Conservation (phyloP, 2,329 filamentous ascomycete genomes). For the Phyllosticta ampelicida region DNA sequence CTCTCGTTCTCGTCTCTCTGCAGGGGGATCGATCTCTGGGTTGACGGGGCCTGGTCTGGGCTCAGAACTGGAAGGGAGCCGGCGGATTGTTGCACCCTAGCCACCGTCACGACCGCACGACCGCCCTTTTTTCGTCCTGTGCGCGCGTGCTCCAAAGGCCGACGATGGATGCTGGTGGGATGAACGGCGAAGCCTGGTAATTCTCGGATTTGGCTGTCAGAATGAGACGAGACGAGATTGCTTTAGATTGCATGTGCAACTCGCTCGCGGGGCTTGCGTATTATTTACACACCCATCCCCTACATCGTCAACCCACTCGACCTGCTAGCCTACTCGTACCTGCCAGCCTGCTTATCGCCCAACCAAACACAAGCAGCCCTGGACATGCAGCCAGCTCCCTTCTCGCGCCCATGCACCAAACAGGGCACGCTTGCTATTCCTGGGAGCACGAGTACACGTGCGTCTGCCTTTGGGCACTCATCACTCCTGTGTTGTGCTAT, state of each 20-base stretch:
- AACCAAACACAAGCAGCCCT: not conserved
- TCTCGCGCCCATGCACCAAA: not conserved
- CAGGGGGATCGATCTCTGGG: not conserved
- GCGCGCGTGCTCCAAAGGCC: not conserved
- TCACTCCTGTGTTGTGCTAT: no score
- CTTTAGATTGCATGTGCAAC: not conserved
- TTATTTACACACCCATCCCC: not conserved
- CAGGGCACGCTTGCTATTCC: not conserved
- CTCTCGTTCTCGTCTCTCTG: not conserved
- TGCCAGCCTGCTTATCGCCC: not conserved
- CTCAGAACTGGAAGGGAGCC: not conserved
- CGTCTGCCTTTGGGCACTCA: no score
- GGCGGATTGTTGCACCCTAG: not conserved
- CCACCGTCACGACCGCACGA: not conserved
- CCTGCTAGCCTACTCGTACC: no score
- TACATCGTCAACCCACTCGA: not conserved
- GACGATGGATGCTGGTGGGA: not conserved
- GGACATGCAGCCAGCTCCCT: no score
- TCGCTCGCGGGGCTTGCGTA: not conserved
- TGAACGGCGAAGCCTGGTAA: not conserved
- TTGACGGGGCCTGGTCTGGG: not conserved
- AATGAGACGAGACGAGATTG: no score
- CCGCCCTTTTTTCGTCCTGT: not conserved
- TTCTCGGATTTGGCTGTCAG: not conserved
- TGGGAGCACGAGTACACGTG: no score